Conservation (phyloP, 495 filamentous ascomycete genomes). For the Tuber calosporum region DNA sequence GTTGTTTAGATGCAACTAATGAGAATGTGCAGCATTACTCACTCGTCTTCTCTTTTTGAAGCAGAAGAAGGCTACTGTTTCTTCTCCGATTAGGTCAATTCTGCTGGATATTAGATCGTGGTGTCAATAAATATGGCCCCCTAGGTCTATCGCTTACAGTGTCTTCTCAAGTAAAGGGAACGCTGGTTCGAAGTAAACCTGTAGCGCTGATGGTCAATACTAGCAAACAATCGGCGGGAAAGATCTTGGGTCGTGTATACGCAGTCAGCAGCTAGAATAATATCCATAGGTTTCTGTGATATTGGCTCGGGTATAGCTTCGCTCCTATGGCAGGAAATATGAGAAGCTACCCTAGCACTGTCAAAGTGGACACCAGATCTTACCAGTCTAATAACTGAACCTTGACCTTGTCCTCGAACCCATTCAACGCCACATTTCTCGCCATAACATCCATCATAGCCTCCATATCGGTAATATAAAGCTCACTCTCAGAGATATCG, state of each 20-base stretch:
- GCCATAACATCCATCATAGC: conserved; percentile 77
- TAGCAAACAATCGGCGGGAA: not conserved
- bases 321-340: conserved; percentile 45
- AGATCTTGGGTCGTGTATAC: conserved; percentile 44
- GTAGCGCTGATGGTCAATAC: not conserved
- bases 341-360: not conserved
- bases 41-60: conserved; percentile 78
- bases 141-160: conserved; percentile 53
- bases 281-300: conserved; percentile 53
- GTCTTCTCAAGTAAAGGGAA: conserved; percentile 81
- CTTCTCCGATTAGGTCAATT: conserved; percentile 45
- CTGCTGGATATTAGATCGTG: conserved; percentile 11
- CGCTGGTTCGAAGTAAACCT: conserved; percentile 79
- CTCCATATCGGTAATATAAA: conserved; percentile 77
- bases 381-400: conserved; percentile 71
- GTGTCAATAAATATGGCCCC: conserved; percentile 40
- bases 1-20: not conserved
- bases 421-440: conserved; percentile 74
- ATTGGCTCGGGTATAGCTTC: conserved; percentile 50
- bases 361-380: conserved; percentile 37
- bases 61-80: conserved; percentile 78
- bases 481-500: conserved; percentile 45
- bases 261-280: conserved; percentile 89
- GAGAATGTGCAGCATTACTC: not conserved
- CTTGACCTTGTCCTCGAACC: conserved; percentile 54